Evolutionary conservation across 2,329 filamentous ascomycete genomes (phyloP), one percentile per base, ranked within the genome.

Genomic region (Fusarium mangiferae): DNA sequence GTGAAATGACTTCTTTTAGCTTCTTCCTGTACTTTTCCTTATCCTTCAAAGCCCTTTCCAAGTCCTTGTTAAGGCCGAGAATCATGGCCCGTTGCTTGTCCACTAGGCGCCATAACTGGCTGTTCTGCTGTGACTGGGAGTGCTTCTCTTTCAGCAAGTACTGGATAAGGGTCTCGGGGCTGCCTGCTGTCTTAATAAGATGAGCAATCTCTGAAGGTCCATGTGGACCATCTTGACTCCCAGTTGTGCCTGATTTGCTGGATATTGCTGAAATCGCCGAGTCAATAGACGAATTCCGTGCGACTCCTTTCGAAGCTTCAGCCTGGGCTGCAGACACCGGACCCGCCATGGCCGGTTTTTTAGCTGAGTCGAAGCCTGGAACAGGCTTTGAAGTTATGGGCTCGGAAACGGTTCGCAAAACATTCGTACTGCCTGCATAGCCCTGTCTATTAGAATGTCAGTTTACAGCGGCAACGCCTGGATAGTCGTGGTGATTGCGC

Each of bases 61-160:
- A 86, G 80, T 99, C 96, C 82, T 96, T 97, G 80, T 98, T 98
- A 72, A 99, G 87, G 13, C 95, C 96, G 26, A 98, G 83, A 62
- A 99, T 95, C 91, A 99, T 95, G 22, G 94, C 91, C 71, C 96
- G 89, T 82, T 99, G 96, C 85, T 99, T 98, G 82, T 98, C 96
- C 56, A 99, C 95, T 52, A 99, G 85, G 57, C 95, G 92, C 96
- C 96, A 99, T 78, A 99, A 85, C 81, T 99, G 96, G 24, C 92
- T 87, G 80, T 98, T 98, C 80, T 98, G 96, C 75, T 94, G 92
- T 10, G 94, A 90, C 62, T 95, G 93, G 55, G 94, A 93, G 72
- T 96, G 91, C 82, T 98, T 98, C 80, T 99, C 96, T 80, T 94
- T 97, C 73, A 98, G 85, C 56, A 99, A 85, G 78, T 96, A 94